phyloP scores from a whole-genome alignment of 257 asterid genomes.

The Salvia miltiorrhiza region DNA sequence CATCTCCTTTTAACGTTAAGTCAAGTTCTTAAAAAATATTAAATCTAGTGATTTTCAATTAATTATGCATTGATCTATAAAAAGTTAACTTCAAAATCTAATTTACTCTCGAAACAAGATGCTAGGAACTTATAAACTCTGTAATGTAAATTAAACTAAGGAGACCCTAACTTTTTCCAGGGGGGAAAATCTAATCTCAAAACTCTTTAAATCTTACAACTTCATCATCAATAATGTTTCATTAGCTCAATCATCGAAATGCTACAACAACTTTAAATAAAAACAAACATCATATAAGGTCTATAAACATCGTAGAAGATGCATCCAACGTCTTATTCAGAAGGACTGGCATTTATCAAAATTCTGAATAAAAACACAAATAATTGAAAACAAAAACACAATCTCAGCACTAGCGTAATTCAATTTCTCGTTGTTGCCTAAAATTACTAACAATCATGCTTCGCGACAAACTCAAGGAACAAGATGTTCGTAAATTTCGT shows the following conservation, averaged over 20 bases:
- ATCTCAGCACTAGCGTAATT: background rate
- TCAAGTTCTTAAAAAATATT: background rate
- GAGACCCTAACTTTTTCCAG: too few relatives aligned
- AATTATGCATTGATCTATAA: background rate
- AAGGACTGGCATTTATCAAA: background rate
- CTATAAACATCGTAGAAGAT: background rate
- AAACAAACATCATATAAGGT: background rate
- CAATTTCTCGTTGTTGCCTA: background rate
- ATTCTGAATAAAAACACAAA: background rate
- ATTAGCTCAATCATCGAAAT: background rate
- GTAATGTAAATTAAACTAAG: too few relatives aligned
- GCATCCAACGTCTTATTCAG: too few relatives aligned
- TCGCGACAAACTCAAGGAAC: background rate
- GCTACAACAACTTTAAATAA: background rate
- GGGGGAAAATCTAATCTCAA: too few relatives aligned
- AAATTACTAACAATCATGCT: background rate
- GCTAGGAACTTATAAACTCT: too few relatives aligned
- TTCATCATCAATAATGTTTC: too few relatives aligned
- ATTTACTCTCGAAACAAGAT: background rate
- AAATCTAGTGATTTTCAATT: background rate
- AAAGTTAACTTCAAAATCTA: background rate
- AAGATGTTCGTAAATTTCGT: background rate
- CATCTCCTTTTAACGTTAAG: background rate
- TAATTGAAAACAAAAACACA: background rate
- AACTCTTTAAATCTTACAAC: too few relatives aligned